Conservation (phyloP, 148 eudicot genomes). For the Hydrangea macrophylla region DNA sequence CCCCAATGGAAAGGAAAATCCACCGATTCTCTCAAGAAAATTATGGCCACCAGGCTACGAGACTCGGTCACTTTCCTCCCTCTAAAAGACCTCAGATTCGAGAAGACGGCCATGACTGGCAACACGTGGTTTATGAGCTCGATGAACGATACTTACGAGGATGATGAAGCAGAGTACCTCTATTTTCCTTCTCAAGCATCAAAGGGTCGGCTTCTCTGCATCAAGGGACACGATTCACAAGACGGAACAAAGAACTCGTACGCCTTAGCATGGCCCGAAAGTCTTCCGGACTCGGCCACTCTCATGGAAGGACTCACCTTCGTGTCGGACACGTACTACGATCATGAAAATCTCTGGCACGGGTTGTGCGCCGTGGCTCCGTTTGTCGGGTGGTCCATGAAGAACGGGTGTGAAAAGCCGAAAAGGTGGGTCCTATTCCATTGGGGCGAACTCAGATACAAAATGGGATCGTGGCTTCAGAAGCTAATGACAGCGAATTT, state of each 20-base stretch:
- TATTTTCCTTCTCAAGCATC: constrained; percentile 61
- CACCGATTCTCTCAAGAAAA: constrained; percentile 6
- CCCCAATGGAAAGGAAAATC: constrained; percentile 12
- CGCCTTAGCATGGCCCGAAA: constrained; percentile 64
- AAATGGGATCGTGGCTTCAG: constrained; percentile 50
- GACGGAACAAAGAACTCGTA: constrained; percentile 82
- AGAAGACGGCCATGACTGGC: constrained; percentile 39
- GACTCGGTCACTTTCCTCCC: constrained; percentile 65
- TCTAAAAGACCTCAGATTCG: constrained; percentile 58
- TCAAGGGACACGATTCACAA: constrained; percentile 56
- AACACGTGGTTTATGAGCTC: constrained; percentile 98
- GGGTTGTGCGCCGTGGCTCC: constrained; percentile 59
- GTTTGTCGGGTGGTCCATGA: constrained; percentile 65
- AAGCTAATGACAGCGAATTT: constrained; percentile 57
- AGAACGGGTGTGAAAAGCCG: constrained; percentile 40
- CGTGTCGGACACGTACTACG: constrained; percentile 65
- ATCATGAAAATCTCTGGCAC: constrained; percentile 69
- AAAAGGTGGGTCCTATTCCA: constrained; percentile 61
- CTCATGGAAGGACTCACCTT: constrained; percentile 53
- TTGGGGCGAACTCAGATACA: constrained; percentile 65
- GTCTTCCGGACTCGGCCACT: constrained; percentile 56
- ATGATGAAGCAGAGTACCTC: constrained; percentile 67
- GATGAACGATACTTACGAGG: constrained; percentile 48
- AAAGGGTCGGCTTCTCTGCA: constrained; percentile 51
- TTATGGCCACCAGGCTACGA: constrained; percentile 39